These are phyloP conservation scores for Calonectria henricotiae DNA, from an alignment of 2,329 filamentous ascomycete genomes.

Conservation along the genomic window DNA sequence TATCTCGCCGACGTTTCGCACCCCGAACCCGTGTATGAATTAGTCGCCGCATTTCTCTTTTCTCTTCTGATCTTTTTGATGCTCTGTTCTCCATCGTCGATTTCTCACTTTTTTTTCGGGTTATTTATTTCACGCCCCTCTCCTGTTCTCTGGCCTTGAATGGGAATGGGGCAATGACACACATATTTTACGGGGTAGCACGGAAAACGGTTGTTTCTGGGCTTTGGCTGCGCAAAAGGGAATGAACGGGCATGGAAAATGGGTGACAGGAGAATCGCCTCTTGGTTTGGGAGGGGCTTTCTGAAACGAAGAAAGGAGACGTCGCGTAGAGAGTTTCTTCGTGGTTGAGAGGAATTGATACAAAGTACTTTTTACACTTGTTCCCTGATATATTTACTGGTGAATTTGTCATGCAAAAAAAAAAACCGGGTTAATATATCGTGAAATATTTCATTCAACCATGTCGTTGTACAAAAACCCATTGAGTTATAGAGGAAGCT, in stretches of 20 bases:
- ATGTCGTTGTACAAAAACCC: neutral
- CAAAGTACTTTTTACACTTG: conserved; percentile 14
- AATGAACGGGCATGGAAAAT: conserved; percentile 21
- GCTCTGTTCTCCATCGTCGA: neutral
- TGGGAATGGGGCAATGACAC: conserved; percentile 22
- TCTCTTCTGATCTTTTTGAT: conserved; percentile 4
- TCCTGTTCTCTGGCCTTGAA: conserved; percentile 15
- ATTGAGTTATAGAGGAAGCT: neutral
- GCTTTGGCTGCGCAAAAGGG: conserved; percentile 21
- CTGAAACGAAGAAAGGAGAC: conserved; percentile 10
- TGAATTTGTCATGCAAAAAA: neutral
- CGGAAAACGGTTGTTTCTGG: conserved; percentile 30
- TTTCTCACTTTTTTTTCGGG: no score
- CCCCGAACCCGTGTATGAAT: conserved; percentile 25
- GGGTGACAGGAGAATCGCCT: conserved; percentile 8
- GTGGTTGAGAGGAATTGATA: conserved; percentile 26
- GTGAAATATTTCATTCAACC: neutral
- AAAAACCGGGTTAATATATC: no score
- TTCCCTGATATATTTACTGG: neutral
- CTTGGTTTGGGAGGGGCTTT: conserved; percentile 14
- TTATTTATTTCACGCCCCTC: neutral
- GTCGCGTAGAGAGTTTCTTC: conserved; percentile 16
- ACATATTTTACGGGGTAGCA: conserved; percentile 1
- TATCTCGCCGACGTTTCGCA: conserved; percentile 4
- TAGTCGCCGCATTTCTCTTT: conserved; percentile 6